Evolutionary conservation across 208 protist species (phyloP), one percentile per base, ranked within the genome.

Genomic region (Lotmaria passim): DNA sequence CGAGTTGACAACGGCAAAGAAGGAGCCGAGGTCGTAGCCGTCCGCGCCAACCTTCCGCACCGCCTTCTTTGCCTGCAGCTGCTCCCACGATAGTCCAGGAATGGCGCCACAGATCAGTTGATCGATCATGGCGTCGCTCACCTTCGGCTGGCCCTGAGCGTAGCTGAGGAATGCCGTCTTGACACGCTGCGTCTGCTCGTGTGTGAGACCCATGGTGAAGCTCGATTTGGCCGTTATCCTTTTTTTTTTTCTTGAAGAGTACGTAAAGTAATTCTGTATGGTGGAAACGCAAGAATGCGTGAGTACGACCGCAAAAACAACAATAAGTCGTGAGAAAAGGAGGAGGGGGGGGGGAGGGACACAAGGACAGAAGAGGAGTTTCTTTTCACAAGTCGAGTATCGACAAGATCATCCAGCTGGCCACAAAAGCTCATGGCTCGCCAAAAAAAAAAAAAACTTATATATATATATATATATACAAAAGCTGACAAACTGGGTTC

Each of bases 161-260:
- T 96, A 96, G 70, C 80, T 89, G 46, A 96, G 85, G 62, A 94
- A 96, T 8, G 91, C 91, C 1, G 86, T 96, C 79, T 96, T 96
- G 26, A 96, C 79, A 52, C 88, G 91, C 79, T 96, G 91, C 19
- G 86, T 85, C 55, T 92, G 73, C 26, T 93, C 88, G 8, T 78
- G 70, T 8, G 84, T 89, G 44, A 96, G 78, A 0, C 86, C 86
- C 86, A 92, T 94, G 7, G 14, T 69, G 8, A 14, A 12, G 4
- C 46, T 52, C 53, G n/a, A 28, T 34, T 60, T 36, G 5, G 34
- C 44, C 70, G 39, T 21, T 48, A 57, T 77, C 61, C 39, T 63
- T 69, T 69, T 60, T 60, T 30, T 65, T 62, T 67, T 12, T 24
- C 14, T 69, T 34, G 48, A 15, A 21, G 39, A 51, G 21, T n/a